Percentiles rank a stretch among this genome's conserved stretches.
phyloP scores from a whole-genome alignment of 2,329 filamentous ascomycete species.

The Curvularia spicifera region DNA sequence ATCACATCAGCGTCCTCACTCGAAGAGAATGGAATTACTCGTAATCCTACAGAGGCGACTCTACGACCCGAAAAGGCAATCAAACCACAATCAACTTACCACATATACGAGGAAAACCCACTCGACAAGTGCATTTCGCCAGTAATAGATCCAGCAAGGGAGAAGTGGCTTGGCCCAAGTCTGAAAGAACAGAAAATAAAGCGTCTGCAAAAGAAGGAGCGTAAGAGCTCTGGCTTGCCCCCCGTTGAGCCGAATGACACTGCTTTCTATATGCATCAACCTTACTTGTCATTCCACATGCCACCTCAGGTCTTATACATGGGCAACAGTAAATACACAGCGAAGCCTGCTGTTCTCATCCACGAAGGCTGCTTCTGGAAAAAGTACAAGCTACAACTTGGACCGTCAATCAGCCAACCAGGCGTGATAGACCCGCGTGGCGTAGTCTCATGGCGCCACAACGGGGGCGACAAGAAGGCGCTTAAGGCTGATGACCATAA shows the following conservation, averaged over 20 bases:
- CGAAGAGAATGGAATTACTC: background rate
- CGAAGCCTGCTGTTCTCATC: constrained; percentile 32
- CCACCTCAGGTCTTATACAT: constrained; percentile 40
- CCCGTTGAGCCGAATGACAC: constrained; percentile 9
- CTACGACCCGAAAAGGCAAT: background rate
- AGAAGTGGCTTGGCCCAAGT: constrained; percentile 16
- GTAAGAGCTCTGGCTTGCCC: constrained; percentile 13
- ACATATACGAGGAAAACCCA: constrained; percentile 3
- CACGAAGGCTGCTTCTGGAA: constrained; percentile 36
- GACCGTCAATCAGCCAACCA: constrained; percentile 21
- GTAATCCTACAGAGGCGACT: background rate
- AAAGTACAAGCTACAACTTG: constrained; percentile 42
- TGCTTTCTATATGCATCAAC: constrained; percentile 41
- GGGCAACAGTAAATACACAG: constrained; percentile 22
- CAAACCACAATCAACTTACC: background rate
- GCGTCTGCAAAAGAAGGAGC: constrained; percentile 16
- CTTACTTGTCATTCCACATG: constrained; percentile 39
- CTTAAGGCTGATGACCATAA: constrained; percentile 17
- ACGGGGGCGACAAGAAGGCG: constrained; percentile 22
- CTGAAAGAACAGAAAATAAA: constrained; percentile 13
- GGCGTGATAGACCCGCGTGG: constrained; percentile 41
- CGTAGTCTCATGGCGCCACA: constrained; percentile 33
- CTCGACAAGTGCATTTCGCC: constrained; percentile 6
- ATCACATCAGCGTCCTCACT: background rate
- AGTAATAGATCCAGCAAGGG: background rate